Conservation (phyloP, 1,139 yeast genomes). For the Yamadazyma jaroonii region DNA sequence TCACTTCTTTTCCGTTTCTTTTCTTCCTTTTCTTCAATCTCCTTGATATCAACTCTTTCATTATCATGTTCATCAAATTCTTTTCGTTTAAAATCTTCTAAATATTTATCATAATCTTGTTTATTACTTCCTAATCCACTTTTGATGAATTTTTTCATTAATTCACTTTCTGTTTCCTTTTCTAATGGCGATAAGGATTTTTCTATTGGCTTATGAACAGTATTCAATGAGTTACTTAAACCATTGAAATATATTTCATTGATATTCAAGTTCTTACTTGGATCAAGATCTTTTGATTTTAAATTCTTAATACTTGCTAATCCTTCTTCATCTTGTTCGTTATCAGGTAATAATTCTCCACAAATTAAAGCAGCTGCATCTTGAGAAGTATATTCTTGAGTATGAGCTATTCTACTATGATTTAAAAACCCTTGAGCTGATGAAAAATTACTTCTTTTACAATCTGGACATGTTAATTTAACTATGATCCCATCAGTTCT, state of each 20-base stretch:
- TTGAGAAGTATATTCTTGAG: constrained; percentile 68
- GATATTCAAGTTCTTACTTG: constrained; percentile 37
- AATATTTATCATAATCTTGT: constrained; percentile 23
- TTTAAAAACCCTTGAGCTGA: constrained; percentile 80
- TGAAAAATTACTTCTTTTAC: constrained; percentile 67
- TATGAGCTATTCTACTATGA: constrained; percentile 73
- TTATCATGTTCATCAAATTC: constrained; percentile 20
- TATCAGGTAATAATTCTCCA: constrained; percentile 56
- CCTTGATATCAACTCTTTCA: constrained; percentile 17
- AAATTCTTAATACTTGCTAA: constrained; percentile 43
- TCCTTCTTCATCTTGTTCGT: constrained; percentile 61
- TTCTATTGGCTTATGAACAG: constrained; percentile 12
- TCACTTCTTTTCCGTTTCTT: constrained; percentile 26
- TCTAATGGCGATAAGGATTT: constrained; percentile 12
- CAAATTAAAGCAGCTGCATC: constrained; percentile 74
- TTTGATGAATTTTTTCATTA: constrained; percentile 29
- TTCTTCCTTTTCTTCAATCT: constrained; percentile 8
- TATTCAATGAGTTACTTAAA: constrained; percentile 20
- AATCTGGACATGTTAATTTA: constrained; percentile 63
- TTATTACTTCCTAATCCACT: constrained; percentile 20
- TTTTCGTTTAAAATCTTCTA: constrained; percentile 23
- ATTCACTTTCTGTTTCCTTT: constrained; percentile 17
- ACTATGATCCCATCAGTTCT: constrained; percentile 74
- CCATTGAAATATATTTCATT: constrained; percentile 41
- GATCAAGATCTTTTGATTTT: constrained; percentile 38